phyloP scores from a whole-genome alignment of 2,329 filamentous ascomycete genomes.

The Ophiostoma piceae region DNA sequence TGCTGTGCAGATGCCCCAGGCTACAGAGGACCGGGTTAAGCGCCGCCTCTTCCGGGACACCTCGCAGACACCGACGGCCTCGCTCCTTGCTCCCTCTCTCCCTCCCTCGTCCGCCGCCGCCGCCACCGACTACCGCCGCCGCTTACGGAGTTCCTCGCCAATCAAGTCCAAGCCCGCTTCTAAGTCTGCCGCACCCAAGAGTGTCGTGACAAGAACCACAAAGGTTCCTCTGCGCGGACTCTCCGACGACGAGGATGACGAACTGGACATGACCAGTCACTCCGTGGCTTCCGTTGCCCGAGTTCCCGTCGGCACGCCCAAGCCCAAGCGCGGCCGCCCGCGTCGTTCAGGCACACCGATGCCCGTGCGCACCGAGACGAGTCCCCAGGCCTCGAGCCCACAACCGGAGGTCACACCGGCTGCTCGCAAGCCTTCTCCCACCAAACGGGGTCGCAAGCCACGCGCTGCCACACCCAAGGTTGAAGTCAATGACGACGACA shows the following conservation, averaged over 20 bases:
- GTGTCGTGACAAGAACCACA: conserved; percentile 16
- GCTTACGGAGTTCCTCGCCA: conserved; percentile 18
- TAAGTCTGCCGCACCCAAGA: not conserved
- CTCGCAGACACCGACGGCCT: conserved; percentile 28
- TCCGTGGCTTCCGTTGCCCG: not conserved
- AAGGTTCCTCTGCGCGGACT: conserved; percentile 43
- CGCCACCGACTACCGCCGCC: conserved; percentile 13
- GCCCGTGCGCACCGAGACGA: conserved; percentile 39
- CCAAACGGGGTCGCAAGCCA: conserved; percentile 19
- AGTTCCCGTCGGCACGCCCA: conserved; percentile 30
- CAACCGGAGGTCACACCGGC: conserved; percentile 12
- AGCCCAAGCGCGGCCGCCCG: conserved; percentile 33
- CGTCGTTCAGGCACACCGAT: conserved; percentile 50
- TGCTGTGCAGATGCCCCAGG: not conserved
- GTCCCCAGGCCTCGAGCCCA: conserved; percentile 9
- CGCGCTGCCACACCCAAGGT: conserved; percentile 28
- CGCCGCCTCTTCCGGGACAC: conserved; percentile 32
- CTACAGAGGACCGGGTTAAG: conserved; percentile 31
- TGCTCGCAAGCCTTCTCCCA: conserved; percentile 13
- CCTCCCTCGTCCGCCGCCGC: conserved; percentile 16
- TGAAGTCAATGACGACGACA: conserved; percentile 29
- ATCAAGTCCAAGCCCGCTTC: conserved; percentile 33
- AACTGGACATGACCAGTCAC: not conserved
- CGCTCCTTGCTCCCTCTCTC: conserved; percentile 35
- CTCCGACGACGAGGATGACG: conserved; percentile 40